These are phyloP conservation scores for Calocybe gambosa DNA, from an alignment of 1,284 basidiomycete genomes.

Conservation along the genomic window DNA sequence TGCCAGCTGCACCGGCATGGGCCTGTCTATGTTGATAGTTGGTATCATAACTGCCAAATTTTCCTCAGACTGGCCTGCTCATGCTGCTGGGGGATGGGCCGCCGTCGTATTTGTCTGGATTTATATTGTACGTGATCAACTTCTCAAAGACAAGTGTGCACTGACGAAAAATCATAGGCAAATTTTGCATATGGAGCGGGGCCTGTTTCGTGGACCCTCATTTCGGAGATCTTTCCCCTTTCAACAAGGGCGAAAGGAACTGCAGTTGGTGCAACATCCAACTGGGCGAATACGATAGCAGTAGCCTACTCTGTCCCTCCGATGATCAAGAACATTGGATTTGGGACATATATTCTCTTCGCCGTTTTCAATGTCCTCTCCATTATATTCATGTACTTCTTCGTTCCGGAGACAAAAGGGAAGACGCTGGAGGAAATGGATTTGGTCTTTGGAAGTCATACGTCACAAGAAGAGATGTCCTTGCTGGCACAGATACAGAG, in stretches of 20 bases:
- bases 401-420: constrained; percentile 16
- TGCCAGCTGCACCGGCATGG: constrained; percentile 15
- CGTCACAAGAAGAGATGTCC: constrained; percentile 11
- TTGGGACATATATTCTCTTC: constrained; percentile 16
- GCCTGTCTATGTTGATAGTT: constrained; percentile 16
- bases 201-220: constrained; percentile 16
- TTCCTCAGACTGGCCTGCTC: constrained; percentile 13
- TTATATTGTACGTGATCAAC: constrained; percentile 12
- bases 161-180: constrained; percentile 2
- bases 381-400: constrained; percentile 14
- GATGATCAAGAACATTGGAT: constrained; percentile 16
- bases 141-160: too few relatives aligned
- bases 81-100: constrained; percentile 15
- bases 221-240: constrained; percentile 15
- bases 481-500: constrained; percentile 13
- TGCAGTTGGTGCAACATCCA: constrained; percentile 15
- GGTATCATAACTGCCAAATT: constrained; percentile 16
- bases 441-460: constrained; percentile 14
- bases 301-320: constrained; percentile 15
- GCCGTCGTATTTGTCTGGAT: constrained; percentile 17
- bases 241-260: constrained; percentile 15
- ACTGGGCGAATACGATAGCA: constrained; percentile 16
- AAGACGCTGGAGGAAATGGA: constrained; percentile 17
- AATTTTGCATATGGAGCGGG: constrained; percentile 17
- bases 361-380: constrained; percentile 13